Evolutionary conservation across 2,329 filamentous ascomycete genomes (phyloP).

Genomic region (Neonectria sp.): DNA sequence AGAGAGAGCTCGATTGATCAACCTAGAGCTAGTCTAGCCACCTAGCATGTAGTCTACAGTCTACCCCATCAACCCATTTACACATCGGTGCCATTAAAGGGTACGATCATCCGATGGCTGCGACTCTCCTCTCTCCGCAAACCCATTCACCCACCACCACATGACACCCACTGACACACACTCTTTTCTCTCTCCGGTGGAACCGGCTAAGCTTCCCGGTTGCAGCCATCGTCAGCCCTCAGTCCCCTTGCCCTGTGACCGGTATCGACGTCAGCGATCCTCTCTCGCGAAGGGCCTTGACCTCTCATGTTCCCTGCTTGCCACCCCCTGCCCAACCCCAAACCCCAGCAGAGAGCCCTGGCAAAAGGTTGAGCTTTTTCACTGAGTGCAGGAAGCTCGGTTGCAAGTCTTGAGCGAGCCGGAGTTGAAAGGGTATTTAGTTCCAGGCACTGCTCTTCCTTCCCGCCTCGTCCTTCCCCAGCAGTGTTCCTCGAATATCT

Average conservation of each 20-base stretch:
- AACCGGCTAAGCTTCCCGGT: conserved; percentile 6
- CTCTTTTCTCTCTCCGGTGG: conserved; percentile 1
- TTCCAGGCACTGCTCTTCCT: background rate
- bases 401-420: background rate
- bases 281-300: background rate
- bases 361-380: background rate
- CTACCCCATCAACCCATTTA: background rate
- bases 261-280: background rate
- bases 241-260: conserved; percentile 1
- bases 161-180: background rate
- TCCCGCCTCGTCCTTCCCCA: background rate
- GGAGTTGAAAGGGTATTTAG: background rate
- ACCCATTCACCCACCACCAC: background rate
- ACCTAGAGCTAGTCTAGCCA: background rate
- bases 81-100: background rate
- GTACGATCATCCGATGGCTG: background rate
- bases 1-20: background rate
- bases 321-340: background rate
- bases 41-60: too few species aligned
- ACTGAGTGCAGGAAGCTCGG: background rate
- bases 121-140: background rate
- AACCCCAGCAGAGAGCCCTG: background rate
- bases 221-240: background rate
- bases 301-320: conserved; percentile 7
- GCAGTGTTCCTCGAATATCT: background rate